These are phyloP conservation scores for Xylaria digitata DNA, from an alignment of 2,329 filamentous ascomycete species.

Conservation along the genomic window DNA sequence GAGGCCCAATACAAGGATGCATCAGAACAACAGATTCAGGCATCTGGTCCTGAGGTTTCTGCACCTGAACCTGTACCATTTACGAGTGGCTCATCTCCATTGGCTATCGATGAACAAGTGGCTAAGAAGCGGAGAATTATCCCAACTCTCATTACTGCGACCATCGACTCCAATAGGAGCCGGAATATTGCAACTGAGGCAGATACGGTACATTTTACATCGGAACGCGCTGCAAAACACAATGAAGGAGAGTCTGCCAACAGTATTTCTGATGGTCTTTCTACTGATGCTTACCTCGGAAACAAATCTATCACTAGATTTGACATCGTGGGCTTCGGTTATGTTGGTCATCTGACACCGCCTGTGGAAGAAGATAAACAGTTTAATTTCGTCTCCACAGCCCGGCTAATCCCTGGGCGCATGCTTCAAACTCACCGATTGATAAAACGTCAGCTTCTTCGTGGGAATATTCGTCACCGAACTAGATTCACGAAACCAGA, in stretches of 20 bases:
- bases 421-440: constrained; percentile 44
- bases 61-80: background rate
- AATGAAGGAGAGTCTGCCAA: constrained; percentile 6
- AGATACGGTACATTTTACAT: constrained; percentile 36
- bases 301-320: constrained; percentile 43
- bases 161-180: constrained; percentile 37
- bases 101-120: constrained; percentile 19
- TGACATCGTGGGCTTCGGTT: constrained; percentile 41
- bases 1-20: background rate
- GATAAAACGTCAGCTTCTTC: constrained; percentile 42
- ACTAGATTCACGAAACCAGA: constrained; percentile 42
- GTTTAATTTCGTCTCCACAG: constrained; percentile 32
- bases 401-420: constrained; percentile 39
- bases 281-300: constrained; percentile 44
- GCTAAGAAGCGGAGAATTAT: constrained; percentile 46
- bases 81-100: background rate
- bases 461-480: constrained; percentile 9
- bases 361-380: constrained; percentile 26
- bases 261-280: background rate
- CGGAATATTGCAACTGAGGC: constrained; percentile 47
- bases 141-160: constrained; percentile 41
- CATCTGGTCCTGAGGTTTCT: background rate
- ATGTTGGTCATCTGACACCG: background rate
- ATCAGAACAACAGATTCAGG: constrained; percentile 5
- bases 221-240: background rate